These are phyloP conservation scores for Tuber microsphaerosporum DNA, from an alignment of 495 filamentous ascomycete species.

Conservation along the genomic window DNA sequence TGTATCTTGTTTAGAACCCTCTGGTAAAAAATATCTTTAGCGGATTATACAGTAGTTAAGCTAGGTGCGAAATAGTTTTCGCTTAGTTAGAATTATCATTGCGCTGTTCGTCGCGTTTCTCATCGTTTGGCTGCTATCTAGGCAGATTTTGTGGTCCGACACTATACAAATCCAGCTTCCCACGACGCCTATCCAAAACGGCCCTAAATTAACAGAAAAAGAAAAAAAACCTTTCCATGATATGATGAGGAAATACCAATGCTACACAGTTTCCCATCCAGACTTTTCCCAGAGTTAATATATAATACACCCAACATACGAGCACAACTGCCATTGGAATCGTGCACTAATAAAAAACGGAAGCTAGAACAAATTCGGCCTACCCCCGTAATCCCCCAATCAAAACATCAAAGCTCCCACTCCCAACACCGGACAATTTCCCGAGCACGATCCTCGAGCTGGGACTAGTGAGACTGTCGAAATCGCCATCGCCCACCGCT, in stretches of 20 bases:
- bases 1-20: too few relatives aligned
- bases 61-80: too few relatives aligned
- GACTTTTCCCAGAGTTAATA: not conserved
- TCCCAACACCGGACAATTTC: constrained; percentile 71
- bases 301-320: not conserved
- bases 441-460: constrained; percentile 85
- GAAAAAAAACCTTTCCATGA: not conserved
- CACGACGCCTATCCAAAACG: not conserved
- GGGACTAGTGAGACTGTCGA: constrained; percentile 78
- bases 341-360: not conserved
- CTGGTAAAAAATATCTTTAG: too few relatives aligned
- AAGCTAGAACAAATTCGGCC: not conserved
- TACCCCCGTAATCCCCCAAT: constrained; percentile 45
- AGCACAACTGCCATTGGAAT: not conserved
- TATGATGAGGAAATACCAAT: not conserved
- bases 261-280: not conserved
- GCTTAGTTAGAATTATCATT: too few relatives aligned
- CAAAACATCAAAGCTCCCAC: constrained; percentile 85
- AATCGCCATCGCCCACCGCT: constrained; percentile 79
- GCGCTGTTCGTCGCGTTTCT: too few relatives aligned
- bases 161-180: not conserved
- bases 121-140: too few relatives aligned
- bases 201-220: not conserved
- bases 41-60: too few relatives aligned
- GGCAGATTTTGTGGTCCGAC: too few relatives aligned